A percentile compares a stretch with the other conserved stretches of the same genome.
phyloP scores from a whole-genome alignment of 345 rosid genomes.

The Moricandia moricandioides region DNA sequence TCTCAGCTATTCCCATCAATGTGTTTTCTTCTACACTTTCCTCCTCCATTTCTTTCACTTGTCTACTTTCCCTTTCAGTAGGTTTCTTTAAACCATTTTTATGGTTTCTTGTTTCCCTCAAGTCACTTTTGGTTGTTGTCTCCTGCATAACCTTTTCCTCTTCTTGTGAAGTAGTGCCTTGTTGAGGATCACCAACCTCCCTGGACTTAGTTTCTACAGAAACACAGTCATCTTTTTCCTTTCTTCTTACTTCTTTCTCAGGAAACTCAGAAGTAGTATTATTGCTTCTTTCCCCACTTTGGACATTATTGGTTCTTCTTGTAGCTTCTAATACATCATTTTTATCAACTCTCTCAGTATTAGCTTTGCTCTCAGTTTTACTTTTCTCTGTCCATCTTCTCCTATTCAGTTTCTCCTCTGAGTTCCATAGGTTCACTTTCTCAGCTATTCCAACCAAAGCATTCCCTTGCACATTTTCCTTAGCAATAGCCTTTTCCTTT shows the following conservation, averaged over 20 bases:
- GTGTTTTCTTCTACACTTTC: constrained; percentile 11
- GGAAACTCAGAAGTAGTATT: constrained; percentile 1
- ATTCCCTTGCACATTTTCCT: constrained; percentile 15
- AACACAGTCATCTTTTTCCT: constrained; percentile 12
- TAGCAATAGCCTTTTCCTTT: constrained; percentile 4
- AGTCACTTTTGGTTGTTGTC: background rate
- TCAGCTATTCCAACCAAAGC: constrained; percentile 20
- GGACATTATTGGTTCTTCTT: constrained; percentile 14
- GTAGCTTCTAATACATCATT: constrained; percentile 18
- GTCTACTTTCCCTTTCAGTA: constrained; percentile 17
- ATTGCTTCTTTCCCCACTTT: constrained; percentile 21
- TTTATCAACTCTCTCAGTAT: constrained; percentile 16
- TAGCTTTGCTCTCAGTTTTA: background rate
- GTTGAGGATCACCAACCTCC: constrained; percentile 5
- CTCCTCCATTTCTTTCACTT: background rate
- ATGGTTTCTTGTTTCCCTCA: background rate
- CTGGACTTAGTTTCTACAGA: constrained; percentile 18
- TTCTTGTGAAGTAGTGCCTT: background rate
- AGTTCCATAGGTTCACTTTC: constrained; percentile 32
- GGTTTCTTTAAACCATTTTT: constrained; percentile 11
- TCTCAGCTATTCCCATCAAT: constrained; percentile 37
- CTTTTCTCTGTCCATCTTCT: constrained; percentile 14
- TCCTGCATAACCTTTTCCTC: constrained; percentile 10
- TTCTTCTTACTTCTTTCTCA: constrained; percentile 16
- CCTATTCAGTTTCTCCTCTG: constrained; percentile 15